Evolutionary conservation across 2,329 filamentous ascomycete genomes (phyloP).

Genomic region (Lachnellula cervina): DNA sequence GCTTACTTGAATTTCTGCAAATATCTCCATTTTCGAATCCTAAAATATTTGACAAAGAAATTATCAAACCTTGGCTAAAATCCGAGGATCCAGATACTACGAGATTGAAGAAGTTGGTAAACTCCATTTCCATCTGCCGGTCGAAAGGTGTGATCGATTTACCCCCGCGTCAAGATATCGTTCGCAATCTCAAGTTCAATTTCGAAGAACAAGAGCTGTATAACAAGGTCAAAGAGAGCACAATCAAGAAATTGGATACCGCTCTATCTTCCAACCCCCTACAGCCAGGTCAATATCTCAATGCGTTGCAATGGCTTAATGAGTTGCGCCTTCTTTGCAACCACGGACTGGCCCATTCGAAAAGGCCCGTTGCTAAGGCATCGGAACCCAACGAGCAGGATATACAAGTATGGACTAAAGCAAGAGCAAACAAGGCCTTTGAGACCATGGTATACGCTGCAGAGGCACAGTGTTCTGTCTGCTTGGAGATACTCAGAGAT

Average conservation of each 20-base stretch:
- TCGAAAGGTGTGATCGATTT: slow-evolving; percentile 37
- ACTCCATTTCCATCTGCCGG: slow-evolving; percentile 37
- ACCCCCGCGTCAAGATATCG: slow-evolving; percentile 33
- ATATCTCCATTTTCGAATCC: slow-evolving; percentile 38
- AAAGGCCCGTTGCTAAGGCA: slow-evolving; percentile 9
- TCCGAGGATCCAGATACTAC: slow-evolving; percentile 34
- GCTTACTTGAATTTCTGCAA: slow-evolving; percentile 40
- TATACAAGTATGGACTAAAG: background rate
- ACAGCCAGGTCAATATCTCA: slow-evolving; percentile 32
- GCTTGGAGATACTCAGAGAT: slow-evolving; percentile 1
- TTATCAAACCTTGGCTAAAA: slow-evolving; percentile 35
- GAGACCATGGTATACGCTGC: slow-evolving; percentile 5
- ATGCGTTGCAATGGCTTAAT: slow-evolving; percentile 43
- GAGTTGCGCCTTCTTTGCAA: slow-evolving; percentile 43
- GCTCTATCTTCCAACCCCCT: slow-evolving; percentile 23
- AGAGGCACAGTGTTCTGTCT: slow-evolving; percentile 7
- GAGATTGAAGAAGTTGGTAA: slow-evolving; percentile 37
- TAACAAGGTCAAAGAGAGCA: slow-evolving; percentile 25
- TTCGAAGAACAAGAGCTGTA: slow-evolving; percentile 35
- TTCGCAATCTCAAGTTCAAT: slow-evolving; percentile 35
- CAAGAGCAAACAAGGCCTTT: slow-evolving; percentile 33
- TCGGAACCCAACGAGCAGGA: too few species aligned
- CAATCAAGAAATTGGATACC: slow-evolving; percentile 33
- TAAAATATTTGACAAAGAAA: slow-evolving; percentile 34
- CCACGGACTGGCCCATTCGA: slow-evolving; percentile 38